phyloP scores from a whole-genome alignment of 345 rosid species.

The Crucihimalaya himalaica region DNA sequence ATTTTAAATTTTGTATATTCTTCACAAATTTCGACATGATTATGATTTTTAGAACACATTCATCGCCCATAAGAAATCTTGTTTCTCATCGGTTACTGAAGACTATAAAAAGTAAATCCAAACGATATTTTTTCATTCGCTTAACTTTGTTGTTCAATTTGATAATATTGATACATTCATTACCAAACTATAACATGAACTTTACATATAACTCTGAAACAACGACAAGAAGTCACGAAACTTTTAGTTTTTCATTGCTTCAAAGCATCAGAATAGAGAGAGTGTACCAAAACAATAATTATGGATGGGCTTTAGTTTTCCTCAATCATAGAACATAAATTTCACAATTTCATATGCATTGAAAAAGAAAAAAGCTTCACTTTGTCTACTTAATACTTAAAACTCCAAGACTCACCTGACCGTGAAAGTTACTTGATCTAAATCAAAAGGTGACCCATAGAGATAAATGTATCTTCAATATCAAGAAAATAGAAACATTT shows the following conservation, averaged over 20 bases:
- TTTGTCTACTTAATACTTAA: too few species aligned
- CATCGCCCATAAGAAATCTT: not conserved
- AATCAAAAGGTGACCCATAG: not conserved
- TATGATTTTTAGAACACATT: too few species aligned
- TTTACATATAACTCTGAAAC: not conserved
- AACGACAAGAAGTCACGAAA: not conserved
- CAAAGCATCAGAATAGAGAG: too few species aligned
- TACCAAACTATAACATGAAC: not conserved
- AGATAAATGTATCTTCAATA: not conserved
- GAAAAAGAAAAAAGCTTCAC: too few species aligned
- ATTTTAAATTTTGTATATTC: too few species aligned
- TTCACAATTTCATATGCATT: too few species aligned
- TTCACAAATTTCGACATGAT: too few species aligned
- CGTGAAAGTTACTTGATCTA: not conserved
- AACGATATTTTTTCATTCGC: not conserved
- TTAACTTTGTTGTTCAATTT: too few species aligned
- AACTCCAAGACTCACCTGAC: not conserved
- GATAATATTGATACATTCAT: not conserved
- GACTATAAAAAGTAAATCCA: not conserved
- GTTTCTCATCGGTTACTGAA: not conserved
- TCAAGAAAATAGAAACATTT: not conserved
- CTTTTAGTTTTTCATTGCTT: not conserved
- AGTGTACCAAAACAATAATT: too few species aligned
- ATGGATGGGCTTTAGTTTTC: too few species aligned
- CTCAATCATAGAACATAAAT: too few species aligned